These are phyloP conservation scores for Nannochloris sp. DNA, from an alignment of 139 green algal genomes.

Conservation along the genomic window DNA sequence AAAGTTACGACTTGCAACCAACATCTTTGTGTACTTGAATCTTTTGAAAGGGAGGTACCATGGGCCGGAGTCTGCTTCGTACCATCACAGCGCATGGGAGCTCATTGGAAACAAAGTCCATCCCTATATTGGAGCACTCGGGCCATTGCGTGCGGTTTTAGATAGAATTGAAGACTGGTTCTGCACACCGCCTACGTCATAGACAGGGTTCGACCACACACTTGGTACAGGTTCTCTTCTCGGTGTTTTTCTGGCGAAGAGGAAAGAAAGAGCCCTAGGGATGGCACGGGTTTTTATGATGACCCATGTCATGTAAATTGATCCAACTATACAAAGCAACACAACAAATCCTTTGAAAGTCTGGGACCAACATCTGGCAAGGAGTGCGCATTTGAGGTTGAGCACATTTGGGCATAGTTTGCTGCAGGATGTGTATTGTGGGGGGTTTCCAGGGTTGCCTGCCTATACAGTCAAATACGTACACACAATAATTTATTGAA, in stretches of 20 bases:
- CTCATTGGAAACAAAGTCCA: background rate
- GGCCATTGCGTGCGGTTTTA: too few species aligned
- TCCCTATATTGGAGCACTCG: background rate
- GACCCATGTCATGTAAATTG: background rate
- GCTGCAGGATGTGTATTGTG: background rate
- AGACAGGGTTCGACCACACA: too few species aligned
- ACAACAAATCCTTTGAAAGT: background rate
- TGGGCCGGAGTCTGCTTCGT: background rate
- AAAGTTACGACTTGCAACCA: background rate
- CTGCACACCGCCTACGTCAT: too few species aligned
- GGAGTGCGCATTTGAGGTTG: conserved; percentile 32
- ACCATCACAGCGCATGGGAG: background rate
- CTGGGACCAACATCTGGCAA: conserved; percentile 34
- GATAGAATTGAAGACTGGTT: too few species aligned
- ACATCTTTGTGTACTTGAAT: background rate
- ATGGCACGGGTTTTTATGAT: too few species aligned
- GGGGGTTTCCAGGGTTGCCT: background rate
- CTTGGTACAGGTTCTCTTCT: too few species aligned
- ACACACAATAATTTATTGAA: conserved; percentile 3
- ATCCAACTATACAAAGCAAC: background rate
- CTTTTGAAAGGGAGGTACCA: background rate
- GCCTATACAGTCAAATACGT: background rate
- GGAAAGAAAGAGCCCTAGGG: too few species aligned
- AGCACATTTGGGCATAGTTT: conserved; percentile 34
- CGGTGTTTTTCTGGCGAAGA: too few species aligned